phyloP scores from a whole-genome alignment of 2,329 filamentous ascomycete genomes.

The Microsporum audouinii region DNA sequence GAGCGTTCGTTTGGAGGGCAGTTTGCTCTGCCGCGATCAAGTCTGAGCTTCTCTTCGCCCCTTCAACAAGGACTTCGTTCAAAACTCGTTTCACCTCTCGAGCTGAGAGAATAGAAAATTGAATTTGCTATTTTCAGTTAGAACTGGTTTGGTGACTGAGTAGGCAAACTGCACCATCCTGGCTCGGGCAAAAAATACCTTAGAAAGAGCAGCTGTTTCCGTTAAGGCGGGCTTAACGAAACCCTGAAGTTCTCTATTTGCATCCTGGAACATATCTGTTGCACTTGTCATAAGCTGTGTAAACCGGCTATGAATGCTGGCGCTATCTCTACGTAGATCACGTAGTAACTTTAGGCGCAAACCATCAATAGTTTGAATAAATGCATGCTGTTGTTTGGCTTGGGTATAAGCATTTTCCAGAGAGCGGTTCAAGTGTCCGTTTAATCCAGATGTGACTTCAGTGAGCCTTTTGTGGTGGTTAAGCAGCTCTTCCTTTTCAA shows the following conservation, averaged over 20 bases:
- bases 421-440: conserved; percentile 25
- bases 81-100: conserved; percentile 12
- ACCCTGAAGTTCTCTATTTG: conserved; percentile 16
- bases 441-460: conserved; percentile 27
- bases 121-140: conserved; percentile 20
- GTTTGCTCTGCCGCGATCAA: conserved; percentile 19
- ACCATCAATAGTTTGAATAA: conserved; percentile 22
- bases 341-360: conserved; percentile 22
- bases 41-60: conserved; percentile 21
- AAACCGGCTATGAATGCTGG: conserved; percentile 18
- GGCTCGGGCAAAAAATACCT: conserved; percentile 10
- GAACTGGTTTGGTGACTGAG: not conserved
- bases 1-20: conserved; percentile 19
- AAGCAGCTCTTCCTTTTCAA: conserved; percentile 42
- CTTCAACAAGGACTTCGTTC: conserved; percentile 16
- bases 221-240: conserved; percentile 8
- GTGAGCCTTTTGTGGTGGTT: conserved; percentile 30
- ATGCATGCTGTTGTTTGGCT: conserved; percentile 23
- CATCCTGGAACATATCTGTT: conserved; percentile 18
- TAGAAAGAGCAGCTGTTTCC: conserved; percentile 7
- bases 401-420: conserved; percentile 23
- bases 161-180: not conserved
- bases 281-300: conserved; percentile 19
- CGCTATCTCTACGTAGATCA: conserved; percentile 26
- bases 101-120: conserved; percentile 10